Base-by-base conservation (phyloP, 495 filamentous ascomycete species). In the Immersiella caudata region DNA sequence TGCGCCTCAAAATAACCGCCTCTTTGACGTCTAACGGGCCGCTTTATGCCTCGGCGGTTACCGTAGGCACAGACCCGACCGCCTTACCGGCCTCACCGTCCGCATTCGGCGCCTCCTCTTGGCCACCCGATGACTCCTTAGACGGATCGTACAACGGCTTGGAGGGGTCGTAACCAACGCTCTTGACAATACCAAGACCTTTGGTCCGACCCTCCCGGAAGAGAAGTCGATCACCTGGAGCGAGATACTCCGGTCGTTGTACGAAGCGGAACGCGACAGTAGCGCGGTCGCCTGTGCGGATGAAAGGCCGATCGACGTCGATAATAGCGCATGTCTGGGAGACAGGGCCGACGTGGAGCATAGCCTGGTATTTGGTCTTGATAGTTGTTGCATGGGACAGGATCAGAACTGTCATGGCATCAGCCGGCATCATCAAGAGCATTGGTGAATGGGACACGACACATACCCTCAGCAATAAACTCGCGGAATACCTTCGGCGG, bases 351-450 rank as follows among this genome's bases (percentile, higher is more conserved):
- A 99, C 95, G 72, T 99, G 95, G 22, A 99, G 85, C 95, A 99
- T 99, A 6, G 95, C 96, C 78, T 99, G 95, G 74, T 99, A 99
- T 72, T 94, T 94, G 6, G 92, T 93, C 76, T 96, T 95, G 78
- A 99, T 99, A 55, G 95, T 99, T n/a, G 95, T 99, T 0, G 95
- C 95, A 75, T 99, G 95, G 4, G 90, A 93, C 8, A 99, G 84
- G 67, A 99, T 99, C 6, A 99, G 85, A 3, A 98, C 95, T 93
- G 16, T 20, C 7, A 0, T 52, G 24, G n/a, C n/a, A n/a, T n/a
- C n/a, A n/a, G n/a, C n/a, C n/a, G n/a, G n/a, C n/a, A n/a, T n/a
- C n/a, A n/a, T n/a, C n/a, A n/a, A n/a, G n/a, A n/a, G n/a, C n/a
- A n/a, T n/a, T n/a, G n/a, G n/a, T n/a, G n/a, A n/a, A n/a, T n/a